Percentiles rank a stretch among this genome's conserved stretches.
phyloP scores from a whole-genome alignment of 345 rosid genomes.

The Acer campestre region DNA sequence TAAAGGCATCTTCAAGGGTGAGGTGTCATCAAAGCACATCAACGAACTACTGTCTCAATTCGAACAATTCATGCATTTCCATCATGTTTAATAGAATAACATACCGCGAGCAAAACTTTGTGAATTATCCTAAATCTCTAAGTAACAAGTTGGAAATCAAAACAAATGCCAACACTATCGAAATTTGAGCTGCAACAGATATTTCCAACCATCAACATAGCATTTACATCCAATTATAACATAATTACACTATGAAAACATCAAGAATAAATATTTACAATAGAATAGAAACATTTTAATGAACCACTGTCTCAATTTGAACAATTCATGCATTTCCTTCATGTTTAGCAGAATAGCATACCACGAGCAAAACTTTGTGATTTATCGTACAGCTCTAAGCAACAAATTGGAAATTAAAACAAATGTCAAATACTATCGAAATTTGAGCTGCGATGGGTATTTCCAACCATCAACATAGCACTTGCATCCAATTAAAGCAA shows the following conservation, averaged over 20 bases:
- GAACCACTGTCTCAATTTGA: not conserved
- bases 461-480: not conserved
- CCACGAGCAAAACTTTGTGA: not conserved
- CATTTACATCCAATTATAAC: too few relatives aligned
- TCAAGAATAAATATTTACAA: not conserved
- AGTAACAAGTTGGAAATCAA: not conserved
- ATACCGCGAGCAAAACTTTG: not conserved
- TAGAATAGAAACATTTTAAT: too few relatives aligned
- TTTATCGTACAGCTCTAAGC: not conserved
- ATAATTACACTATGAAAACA: not conserved
- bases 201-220: not conserved
- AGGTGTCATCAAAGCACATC: not conserved
- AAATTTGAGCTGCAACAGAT: not conserved
- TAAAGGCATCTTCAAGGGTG: too few relatives aligned
- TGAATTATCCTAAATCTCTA: not conserved
- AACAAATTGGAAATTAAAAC: not conserved
- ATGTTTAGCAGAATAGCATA: not conserved
- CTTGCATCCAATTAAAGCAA: too few relatives aligned
- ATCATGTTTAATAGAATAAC: not conserved
- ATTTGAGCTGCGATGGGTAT: not conserved
- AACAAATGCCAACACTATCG: not conserved
- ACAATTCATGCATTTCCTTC: not conserved
- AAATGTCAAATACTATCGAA: not conserved
- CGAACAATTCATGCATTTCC: not conserved
- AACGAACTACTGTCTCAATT: not conserved